Evolutionary conservation across 2,329 filamentous ascomycete genomes (phyloP).

Genomic region (Arthroderma sp.): DNA sequence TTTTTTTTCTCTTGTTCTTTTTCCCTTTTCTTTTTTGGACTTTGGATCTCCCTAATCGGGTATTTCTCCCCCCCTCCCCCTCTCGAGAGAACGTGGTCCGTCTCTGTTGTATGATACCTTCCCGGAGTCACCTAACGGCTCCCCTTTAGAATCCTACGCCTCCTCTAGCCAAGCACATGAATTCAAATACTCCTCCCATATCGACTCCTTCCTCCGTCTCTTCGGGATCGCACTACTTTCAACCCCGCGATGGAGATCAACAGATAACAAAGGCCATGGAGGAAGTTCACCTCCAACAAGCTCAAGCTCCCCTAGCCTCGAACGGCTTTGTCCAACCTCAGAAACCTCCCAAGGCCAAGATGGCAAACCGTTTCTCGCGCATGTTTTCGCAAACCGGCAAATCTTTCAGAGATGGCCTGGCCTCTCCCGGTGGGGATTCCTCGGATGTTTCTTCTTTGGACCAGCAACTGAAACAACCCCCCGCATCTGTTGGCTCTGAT

Average conservation of each 20-base stretch:
- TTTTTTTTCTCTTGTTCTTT: not conserved
- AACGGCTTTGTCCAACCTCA: conserved; percentile 24
- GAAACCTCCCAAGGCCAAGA: conserved; percentile 27
- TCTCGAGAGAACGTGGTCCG: conserved; percentile 1
- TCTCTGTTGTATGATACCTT: not conserved
- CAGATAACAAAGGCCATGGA: conserved; percentile 32
- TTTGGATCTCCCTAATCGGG: too few species aligned
- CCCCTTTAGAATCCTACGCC: conserved; percentile 14
- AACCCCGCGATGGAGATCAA: conserved; percentile 8
- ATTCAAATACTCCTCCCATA: conserved; percentile 27
- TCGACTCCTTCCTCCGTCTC: conserved; percentile 33
- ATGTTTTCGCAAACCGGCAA: conserved; percentile 34
- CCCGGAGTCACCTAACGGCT: conserved; percentile 14
- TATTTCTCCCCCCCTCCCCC: conserved; percentile 7
- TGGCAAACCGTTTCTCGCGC: conserved; percentile 32
- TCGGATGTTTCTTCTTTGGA: conserved; percentile 1
- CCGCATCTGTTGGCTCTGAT: not conserved
- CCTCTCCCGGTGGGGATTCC: not conserved
- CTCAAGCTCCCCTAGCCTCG: too few species aligned
- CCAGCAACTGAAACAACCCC: not conserved
- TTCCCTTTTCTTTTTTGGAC: too few species aligned
- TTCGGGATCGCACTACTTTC: conserved; percentile 26
- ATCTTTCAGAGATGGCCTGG: conserved; percentile 20
- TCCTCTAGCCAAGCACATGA: conserved; percentile 23
- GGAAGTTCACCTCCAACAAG: conserved; percentile 29